Evolutionary conservation across 2,329 filamentous ascomycete species (phyloP), one percentile per base, ranked within the genome.

Genomic region (Paraconiothyrium brasiliense): DNA sequence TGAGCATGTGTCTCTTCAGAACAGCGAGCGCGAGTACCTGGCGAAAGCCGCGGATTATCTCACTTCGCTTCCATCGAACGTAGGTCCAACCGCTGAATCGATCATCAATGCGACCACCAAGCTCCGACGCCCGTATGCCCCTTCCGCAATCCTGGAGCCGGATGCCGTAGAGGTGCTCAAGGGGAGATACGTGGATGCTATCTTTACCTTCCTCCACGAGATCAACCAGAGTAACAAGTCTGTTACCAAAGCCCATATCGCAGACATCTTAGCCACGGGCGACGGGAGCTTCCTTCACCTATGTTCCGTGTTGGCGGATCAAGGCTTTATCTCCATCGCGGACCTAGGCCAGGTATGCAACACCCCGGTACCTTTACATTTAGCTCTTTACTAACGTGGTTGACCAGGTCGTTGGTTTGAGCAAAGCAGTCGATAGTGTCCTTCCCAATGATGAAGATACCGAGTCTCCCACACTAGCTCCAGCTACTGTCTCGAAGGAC

Each of bases 11-110:
- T 22, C 49, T 8, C 52, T 39, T 27, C 22, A 32, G 24, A 20
- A 47, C 41, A 4, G 37, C 35, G 24, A 43, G 20, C 44, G 37
- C 37, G n/a, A 52, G 35, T 59, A 57, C 41, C 6, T 56, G n/a
- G 11, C 24, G 14, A 62, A 62, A 46, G 59, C 54, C 27, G 32
- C 37, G 8, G 44, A 54, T 3, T 61, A 55, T 87, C 57, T 88
- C 87, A 51, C 92, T 78, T 67, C 93, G 11, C n/a, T 63, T 3
- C 57, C 61, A 9, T n/a, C 27, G 11, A 22, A 52, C n/a, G 30
- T 49, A 13, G 34, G 52, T 4, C 14, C 30, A 10, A 55, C 60
- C 10, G 41, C 24, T 16, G 41, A 51, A 14, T 9, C 55, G 10
- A 30, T 74, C 44, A 65, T 67, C 50, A 56, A 54, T 16, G 67